phyloP scores from a whole-genome alignment of 208 protist genomes.

The Trichomonas vaginalis region DNA sequence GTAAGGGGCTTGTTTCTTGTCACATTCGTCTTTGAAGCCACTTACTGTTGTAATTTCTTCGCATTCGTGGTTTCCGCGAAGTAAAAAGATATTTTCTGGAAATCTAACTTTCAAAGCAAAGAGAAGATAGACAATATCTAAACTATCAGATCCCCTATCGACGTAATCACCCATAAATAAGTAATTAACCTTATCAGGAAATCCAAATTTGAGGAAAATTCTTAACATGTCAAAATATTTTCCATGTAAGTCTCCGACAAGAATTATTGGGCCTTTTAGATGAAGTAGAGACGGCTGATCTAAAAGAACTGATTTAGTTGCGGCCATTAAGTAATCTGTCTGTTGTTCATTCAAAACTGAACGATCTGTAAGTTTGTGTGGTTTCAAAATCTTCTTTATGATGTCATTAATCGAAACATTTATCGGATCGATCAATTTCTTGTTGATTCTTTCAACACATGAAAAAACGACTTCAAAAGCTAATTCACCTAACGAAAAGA shows the following conservation, averaged over 20 bases:
- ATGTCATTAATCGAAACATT: not conserved
- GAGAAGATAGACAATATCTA: not conserved
- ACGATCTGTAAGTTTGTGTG: not conserved
- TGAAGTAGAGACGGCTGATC: not conserved
- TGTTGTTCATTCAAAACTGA: not conserved
- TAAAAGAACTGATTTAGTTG: not conserved
- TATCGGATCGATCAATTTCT: not conserved
- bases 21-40: slow-evolving; percentile 67
- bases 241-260: not conserved
- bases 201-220: not conserved
- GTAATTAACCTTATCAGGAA: not conserved
- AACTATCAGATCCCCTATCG: not conserved
- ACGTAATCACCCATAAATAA: slow-evolving; percentile 8
- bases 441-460: not conserved
- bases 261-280: not conserved
- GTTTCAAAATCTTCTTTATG: not conserved
- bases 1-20: slow-evolving; percentile 58
- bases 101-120: slow-evolving; percentile 35
- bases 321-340: not conserved
- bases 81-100: slow-evolving; percentile 59
- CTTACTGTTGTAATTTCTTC: slow-evolving; percentile 71
- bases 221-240: not conserved
- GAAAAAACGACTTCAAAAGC: not conserved
- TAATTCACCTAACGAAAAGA: not conserved
- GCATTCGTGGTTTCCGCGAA: slow-evolving; percentile 74